Percentiles rank a stretch among this genome's conserved stretches.
Evolutionary conservation across 2,329 filamentous ascomycete genomes (phyloP).

Genomic region (Fusarium longipes): DNA sequence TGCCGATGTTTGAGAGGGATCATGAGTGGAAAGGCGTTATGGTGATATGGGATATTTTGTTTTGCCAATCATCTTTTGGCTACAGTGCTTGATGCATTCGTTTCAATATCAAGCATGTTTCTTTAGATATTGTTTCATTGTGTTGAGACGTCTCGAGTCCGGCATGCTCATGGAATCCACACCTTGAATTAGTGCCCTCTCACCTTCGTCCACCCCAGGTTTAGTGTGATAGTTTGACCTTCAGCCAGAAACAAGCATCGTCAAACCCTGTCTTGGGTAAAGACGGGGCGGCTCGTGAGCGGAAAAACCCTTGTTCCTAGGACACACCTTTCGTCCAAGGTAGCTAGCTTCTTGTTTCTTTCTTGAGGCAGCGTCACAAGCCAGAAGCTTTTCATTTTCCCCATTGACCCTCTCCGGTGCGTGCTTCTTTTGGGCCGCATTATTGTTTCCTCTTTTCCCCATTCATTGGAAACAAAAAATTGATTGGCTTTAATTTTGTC

Average conservation of each 20-base stretch:
- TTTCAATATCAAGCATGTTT: conserved; percentile 1
- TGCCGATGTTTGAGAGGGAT: conserved; percentile 9
- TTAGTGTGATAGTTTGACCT: conserved; percentile 19
- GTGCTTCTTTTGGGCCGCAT: background rate
- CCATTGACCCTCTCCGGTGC: background rate
- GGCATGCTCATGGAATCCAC: background rate
- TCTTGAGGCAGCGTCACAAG: conserved; percentile 23
- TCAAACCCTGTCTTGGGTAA: background rate
- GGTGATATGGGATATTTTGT: conserved; percentile 5
- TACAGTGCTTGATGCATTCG: conserved; percentile 12
- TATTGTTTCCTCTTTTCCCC: background rate
- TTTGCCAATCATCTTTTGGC: conserved; percentile 11
- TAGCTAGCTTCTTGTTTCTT: conserved; percentile 14
- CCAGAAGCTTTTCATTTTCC: conserved; percentile 24
- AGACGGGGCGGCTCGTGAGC: conserved; percentile 16
- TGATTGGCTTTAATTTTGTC: background rate
- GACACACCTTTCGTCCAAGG: conserved; percentile 4
- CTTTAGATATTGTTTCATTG: background rate
- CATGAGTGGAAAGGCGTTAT: background rate
- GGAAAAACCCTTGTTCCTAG: conserved; percentile 44
- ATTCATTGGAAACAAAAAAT: background rate
- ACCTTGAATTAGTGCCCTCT: conserved; percentile 8
- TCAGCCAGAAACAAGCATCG: conserved; percentile 17
- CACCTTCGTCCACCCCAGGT: background rate
- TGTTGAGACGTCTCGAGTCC: background rate